These are phyloP conservation scores for Nicotiana knightiana DNA, from an alignment of 257 asterid genomes.

Conservation along the genomic window DNA sequence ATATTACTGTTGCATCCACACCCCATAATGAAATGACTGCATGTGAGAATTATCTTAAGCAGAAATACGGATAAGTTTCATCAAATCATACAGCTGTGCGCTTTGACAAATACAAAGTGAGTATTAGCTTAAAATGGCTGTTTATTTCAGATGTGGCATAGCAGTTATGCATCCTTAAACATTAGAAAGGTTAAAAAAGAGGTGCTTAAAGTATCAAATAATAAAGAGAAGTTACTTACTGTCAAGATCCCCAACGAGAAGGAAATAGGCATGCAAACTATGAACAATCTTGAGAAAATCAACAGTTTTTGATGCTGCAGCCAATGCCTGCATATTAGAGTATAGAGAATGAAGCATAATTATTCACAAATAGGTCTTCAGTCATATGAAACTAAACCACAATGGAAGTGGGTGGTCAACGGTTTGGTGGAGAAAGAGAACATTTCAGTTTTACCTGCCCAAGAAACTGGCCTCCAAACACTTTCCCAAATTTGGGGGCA, in stretches of 20 bases:
- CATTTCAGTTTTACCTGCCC: constrained; percentile 68
- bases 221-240: constrained; percentile 36
- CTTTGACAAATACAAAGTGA: neutral
- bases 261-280: constrained; percentile 91
- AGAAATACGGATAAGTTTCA: neutral
- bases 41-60: neutral
- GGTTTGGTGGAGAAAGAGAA: neutral
- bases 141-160: neutral
- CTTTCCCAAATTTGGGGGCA: constrained; percentile 85
- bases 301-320: constrained; percentile 95
- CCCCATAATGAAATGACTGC: neutral
- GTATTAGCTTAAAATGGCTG: neutral
- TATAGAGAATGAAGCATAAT: neutral
- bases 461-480: constrained; percentile 95
- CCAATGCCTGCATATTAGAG: constrained; percentile 75
- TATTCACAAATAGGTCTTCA: constrained; percentile 9
- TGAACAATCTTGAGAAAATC: constrained; percentile 88
- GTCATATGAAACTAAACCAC: constrained; percentile 3
- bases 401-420: neutral
- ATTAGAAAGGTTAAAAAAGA: neutral
- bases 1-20: neutral
- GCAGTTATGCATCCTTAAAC: neutral
- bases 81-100: neutral
- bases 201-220: neutral
- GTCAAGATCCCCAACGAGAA: constrained; percentile 73